Base-by-base conservation (phyloP, 768 basidiomycete genomes). In the Tubosaeta sp. region DNA sequence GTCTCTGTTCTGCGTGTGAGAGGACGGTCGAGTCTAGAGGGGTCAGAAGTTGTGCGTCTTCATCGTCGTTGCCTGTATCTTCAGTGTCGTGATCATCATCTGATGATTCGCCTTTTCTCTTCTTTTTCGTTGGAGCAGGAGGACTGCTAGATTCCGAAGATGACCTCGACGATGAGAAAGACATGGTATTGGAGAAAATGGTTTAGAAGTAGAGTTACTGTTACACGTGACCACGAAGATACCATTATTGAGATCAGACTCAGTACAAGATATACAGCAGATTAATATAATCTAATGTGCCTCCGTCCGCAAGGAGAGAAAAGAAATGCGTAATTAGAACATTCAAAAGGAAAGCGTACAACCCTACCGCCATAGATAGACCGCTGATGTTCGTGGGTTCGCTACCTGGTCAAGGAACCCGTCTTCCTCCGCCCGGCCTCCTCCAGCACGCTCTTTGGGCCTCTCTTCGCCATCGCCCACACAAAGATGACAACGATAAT, bases 401-500 rank as follows among this genome's bases (percentile, higher is more conserved):
- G 13, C 27, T 52, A 60, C 34, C 41, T 43, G 19, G 9, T 56
- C 55, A 54, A 51, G n/a, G 41, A 56, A 19, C 51, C 50, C 5
- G 57, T 61, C 57, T 63, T 68, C 56, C 59, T 63, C 46, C 56
- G 57, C 44, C 73, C 69, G 7, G 73, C 72, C 51, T 82, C 78
- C 34, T 72, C 73, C 52, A 90, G 59, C 29, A 91, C 80, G 48
- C 77, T 77, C 71, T 83, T 84, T 6, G 89, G 89, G 3, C 91
- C 89, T 17, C 81, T 76, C 68, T 75, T 82, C 52, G 88, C 87
- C 84, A 91, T 87, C 32, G 86, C 81, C 77, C 82, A 90, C 49
- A 93, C 65, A 67, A 92, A 92, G 48, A 91, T 83, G 38, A 84
- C 50, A 31, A 91, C 76, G 56, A 93, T 82, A 54, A 91, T 75